These are phyloP conservation scores for Erysimum pusillum DNA, from an alignment of 441 rosid species.

Conservation along the genomic window DNA sequence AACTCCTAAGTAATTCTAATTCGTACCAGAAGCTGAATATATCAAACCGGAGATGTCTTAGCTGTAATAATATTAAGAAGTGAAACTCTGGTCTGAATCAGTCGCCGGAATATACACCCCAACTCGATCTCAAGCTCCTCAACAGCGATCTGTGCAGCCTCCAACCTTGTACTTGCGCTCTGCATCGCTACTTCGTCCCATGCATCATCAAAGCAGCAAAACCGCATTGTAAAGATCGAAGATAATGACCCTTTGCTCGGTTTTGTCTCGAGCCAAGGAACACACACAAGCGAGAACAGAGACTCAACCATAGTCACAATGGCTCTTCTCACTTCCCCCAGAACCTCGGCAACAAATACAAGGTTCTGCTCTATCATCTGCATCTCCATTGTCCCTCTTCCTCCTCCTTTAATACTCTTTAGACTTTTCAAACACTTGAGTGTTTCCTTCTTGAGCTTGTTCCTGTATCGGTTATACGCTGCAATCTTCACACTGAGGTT, in stretches of 20 bases:
- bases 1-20: slow-evolving; percentile 6
- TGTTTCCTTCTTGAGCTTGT: slow-evolving; percentile 70
- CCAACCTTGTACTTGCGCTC: slow-evolving; percentile 65
- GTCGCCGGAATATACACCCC: slow-evolving; percentile 65
- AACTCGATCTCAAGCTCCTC: slow-evolving; percentile 73
- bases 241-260: slow-evolving; percentile 39
- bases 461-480: slow-evolving; percentile 57
- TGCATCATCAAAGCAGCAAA: slow-evolving; percentile 43
- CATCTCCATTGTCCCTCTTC: slow-evolving; percentile 25
- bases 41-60: slow-evolving; percentile 39
- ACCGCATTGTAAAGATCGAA: slow-evolving; percentile 42
- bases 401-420: slow-evolving; percentile 48
- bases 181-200: slow-evolving; percentile 61
- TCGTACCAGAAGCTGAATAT: neutral
- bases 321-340: slow-evolving; percentile 64
- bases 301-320: slow-evolving; percentile 62
- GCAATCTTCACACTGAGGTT: slow-evolving; percentile 51
- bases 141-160: slow-evolving; percentile 67
- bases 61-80: slow-evolving; percentile 73
- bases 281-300: slow-evolving; percentile 59
- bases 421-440: slow-evolving; percentile 59
- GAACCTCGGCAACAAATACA: slow-evolving; percentile 54
- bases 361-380: slow-evolving; percentile 52
- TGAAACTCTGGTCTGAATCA: slow-evolving; percentile 83
- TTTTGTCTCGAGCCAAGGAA: slow-evolving; percentile 68